Evolutionary conservation across 1,139 yeast genomes (phyloP).

Genomic region (Sugiyamaella pinicola): DNA sequence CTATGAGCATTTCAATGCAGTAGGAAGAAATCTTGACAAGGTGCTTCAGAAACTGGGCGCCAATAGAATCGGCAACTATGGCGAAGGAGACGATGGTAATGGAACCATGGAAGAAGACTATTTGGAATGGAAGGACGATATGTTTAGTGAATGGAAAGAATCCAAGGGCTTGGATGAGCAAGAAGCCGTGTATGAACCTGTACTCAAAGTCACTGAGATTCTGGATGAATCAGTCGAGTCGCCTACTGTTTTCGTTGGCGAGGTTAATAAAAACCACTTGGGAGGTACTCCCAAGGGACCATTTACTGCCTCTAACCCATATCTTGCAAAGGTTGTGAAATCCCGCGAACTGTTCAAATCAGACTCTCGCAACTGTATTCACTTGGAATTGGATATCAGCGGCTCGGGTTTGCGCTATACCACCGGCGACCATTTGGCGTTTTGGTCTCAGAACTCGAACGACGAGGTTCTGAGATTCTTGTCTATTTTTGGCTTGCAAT

Average conservation of each 20-base stretch:
- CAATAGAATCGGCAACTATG: conserved; percentile 66
- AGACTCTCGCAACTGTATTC: conserved; percentile 76
- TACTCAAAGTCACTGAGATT: conserved; percentile 52
- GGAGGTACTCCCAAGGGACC: conserved; percentile 64
- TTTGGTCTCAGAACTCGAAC: conserved; percentile 89
- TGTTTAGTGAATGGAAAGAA: conserved; percentile 67
- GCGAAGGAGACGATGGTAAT: conserved; percentile 93
- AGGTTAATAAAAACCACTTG: conserved; percentile 71
- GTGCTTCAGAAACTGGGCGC: conserved; percentile 67
- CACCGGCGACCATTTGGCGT: conserved; percentile 95
- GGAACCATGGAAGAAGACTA: conserved; percentile 96
- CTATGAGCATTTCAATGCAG: conserved; percentile 85
- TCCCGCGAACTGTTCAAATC: conserved; percentile 73
- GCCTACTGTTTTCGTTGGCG: conserved; percentile 73
- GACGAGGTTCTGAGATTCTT: conserved; percentile 70
- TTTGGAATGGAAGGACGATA: conserved; percentile 84
- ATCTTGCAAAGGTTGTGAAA: conserved; percentile 63
- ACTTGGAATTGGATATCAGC: conserved; percentile 82
- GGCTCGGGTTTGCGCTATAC: conserved; percentile 76
- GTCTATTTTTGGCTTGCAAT: conserved; percentile 60
- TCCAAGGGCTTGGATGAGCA: conserved; percentile 70
- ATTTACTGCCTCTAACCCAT: conserved; percentile 81
- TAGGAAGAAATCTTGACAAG: conserved; percentile 63
- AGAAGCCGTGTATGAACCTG: conserved; percentile 76
- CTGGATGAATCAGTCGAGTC: conserved; percentile 41